Percentiles rank a stretch among this genome's conserved stretches.
Conservation (phyloP, 768 basidiomycete species). For the Saitozyma sp. region DNA sequence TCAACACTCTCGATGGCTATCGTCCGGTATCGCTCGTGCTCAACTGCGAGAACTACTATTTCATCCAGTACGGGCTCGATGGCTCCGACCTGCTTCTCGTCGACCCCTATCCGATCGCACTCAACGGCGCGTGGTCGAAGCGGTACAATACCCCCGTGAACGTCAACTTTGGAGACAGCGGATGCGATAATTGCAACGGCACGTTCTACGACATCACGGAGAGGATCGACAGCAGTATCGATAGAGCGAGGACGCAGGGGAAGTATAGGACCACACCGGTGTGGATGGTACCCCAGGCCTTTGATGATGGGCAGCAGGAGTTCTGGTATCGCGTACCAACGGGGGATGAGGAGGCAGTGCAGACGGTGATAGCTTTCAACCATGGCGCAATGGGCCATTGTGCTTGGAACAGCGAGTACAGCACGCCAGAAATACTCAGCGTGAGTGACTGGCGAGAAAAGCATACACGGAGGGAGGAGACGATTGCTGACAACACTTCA, state of each 20-base stretch:
- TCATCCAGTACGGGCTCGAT: constrained; percentile 58
- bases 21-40: constrained; percentile 65
- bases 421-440: constrained; percentile 17
- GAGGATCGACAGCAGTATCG: constrained; percentile 66
- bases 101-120: constrained; percentile 41
- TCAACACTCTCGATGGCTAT: constrained; percentile 60
- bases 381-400: constrained; percentile 24
- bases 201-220: constrained; percentile 67
- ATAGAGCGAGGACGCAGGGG: constrained; percentile 50
- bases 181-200: constrained; percentile 70
- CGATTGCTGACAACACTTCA: not conserved
- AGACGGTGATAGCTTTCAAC: constrained; percentile 21
- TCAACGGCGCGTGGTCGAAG: constrained; percentile 37
- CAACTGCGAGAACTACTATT: constrained; percentile 68
- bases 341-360: constrained; percentile 13
- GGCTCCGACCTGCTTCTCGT: constrained; percentile 62
- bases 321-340: constrained; percentile 28
- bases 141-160: constrained; percentile 39
- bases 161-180: constrained; percentile 68
- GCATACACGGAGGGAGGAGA: not conserved
- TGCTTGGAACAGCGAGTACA: constrained; percentile 14
- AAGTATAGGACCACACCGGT: constrained; percentile 54
- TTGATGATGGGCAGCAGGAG: constrained; percentile 59
- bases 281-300: constrained; percentile 80
- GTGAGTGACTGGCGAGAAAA: constrained; percentile 6